phyloP scores from a whole-genome alignment of 2,329 filamentous ascomycete genomes.

The Monosporascus sp. region DNA sequence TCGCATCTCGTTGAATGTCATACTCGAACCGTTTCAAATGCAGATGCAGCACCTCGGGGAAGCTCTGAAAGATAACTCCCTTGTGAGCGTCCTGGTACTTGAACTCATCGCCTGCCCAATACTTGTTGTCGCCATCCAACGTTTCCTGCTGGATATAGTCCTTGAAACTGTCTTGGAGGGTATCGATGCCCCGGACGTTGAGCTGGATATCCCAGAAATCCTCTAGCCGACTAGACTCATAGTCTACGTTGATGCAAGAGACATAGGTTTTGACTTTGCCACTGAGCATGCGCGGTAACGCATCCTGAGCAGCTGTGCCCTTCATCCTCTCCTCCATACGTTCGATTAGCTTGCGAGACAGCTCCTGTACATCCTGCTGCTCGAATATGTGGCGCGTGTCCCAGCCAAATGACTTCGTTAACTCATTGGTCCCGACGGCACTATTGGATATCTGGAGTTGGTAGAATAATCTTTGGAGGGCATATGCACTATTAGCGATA shows the following conservation, averaged over 20 bases:
- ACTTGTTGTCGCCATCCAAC: conserved; percentile 97
- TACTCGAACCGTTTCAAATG: conserved; percentile 98
- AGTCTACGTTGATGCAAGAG: conserved; percentile 96
- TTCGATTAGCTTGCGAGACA: conserved; percentile 96
- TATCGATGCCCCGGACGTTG: conserved; percentile 92
- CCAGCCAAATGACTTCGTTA: conserved; percentile 97
- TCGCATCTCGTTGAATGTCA: conserved; percentile 89
- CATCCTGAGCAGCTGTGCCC: conserved; percentile 84
- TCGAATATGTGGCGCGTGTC: conserved; percentile 97
- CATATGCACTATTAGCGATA: conserved; percentile 84
- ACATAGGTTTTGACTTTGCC: conserved; percentile 99
- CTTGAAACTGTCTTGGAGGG: conserved; percentile 86
- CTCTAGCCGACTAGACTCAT: conserved; percentile 90
- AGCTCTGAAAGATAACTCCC: conserved; percentile 93
- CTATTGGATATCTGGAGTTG: conserved; percentile 80
- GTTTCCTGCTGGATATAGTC: conserved; percentile 97
- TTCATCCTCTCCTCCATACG: conserved; percentile 98
- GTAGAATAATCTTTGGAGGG: conserved; percentile 90
- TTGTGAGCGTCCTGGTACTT: conserved; percentile 96
- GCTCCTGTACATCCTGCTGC: conserved; percentile 96
- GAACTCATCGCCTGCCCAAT: conserved; percentile 83
- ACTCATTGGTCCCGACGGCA: conserved; percentile 84
- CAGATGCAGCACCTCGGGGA: conserved; percentile 88
- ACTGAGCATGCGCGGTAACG: conserved; percentile 84
- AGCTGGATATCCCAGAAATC: conserved; percentile 99